Evolutionary conservation across 2,329 filamentous ascomycete species (phyloP).

Genomic region (Curvularia sp.): DNA sequence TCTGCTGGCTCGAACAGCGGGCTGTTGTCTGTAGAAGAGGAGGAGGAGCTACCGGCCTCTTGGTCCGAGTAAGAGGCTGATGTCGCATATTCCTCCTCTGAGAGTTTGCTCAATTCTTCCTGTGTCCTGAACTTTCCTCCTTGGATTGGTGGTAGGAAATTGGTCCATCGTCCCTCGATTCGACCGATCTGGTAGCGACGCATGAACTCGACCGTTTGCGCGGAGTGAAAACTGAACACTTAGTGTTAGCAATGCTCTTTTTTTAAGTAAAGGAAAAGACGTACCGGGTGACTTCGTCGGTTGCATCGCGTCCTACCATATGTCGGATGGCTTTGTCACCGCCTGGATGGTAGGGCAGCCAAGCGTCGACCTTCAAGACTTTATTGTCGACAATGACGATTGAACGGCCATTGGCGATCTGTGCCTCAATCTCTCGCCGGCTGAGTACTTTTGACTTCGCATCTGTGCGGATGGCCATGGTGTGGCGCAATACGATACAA

Average conservation of each 20-base stretch:
- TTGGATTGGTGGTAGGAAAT: slow-evolving; percentile 91
- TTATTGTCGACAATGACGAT: slow-evolving; percentile 82
- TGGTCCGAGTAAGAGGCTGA: slow-evolving; percentile 33
- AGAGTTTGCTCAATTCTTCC: slow-evolving; percentile 45
- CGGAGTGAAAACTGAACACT: slow-evolving; percentile 76
- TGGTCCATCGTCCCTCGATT: slow-evolving; percentile 81
- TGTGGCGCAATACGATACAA: slow-evolving; percentile 21
- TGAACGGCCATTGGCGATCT: slow-evolving; percentile 81
- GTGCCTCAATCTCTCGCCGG: slow-evolving; percentile 73
- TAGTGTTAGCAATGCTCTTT: slow-evolving; percentile 13
- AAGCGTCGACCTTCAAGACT: slow-evolving; percentile 87
- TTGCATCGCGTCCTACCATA: slow-evolving; percentile 92
- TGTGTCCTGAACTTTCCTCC: slow-evolving; percentile 76
- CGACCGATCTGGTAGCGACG: slow-evolving; percentile 81
- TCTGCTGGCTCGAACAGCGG: slow-evolving; percentile 65
- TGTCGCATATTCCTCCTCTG: slow-evolving; percentile 45
- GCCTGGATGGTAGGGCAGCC: slow-evolving; percentile 89
- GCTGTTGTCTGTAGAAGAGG: slow-evolving; percentile 63
- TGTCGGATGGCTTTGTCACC: slow-evolving; percentile 90
- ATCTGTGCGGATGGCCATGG: slow-evolving; percentile 38
- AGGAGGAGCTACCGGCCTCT: slow-evolving; percentile 45
- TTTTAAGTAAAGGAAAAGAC: slow-evolving; percentile 46
- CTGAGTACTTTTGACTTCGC: slow-evolving; percentile 61
- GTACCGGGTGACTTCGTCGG: slow-evolving; percentile 90
- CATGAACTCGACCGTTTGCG: slow-evolving; percentile 78